Evolutionary conservation across 495 filamentous ascomycete genomes (phyloP), one percentile per base, ranked within the genome.

Genomic region (Recurvomyces mirabilis): DNA sequence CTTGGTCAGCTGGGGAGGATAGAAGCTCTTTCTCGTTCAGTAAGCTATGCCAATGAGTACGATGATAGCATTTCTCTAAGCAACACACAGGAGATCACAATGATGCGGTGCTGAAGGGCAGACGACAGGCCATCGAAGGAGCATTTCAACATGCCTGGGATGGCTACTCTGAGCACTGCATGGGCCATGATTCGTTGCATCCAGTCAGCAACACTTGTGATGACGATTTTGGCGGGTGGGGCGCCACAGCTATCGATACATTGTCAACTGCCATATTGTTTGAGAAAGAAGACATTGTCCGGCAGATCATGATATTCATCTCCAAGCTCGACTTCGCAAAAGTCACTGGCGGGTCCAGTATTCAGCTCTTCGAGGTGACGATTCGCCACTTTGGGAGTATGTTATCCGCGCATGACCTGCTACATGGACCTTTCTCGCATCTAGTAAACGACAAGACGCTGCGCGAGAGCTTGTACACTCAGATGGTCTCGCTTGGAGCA

Each of bases 341-440:
- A 19, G 26, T 34, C 4, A 15, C 6, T 4, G 26, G n/a, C 6
- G 45, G 45, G 2, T 24, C 13, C 12, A 30, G 23, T 13, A 45
- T 51, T 19, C 84, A 83, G 32, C 73, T 93, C 9, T 93, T 93
- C 45, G 87, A 94, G 63, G 89, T 84, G 3, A 84, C 80, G 14
- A 94, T 93, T 56, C 73, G 87, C 28, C 93, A 93, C 55, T 69
- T 93, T 22, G 87, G 86, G 19, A 87, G 87, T 3, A 68, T 94
- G 37, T 53, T 94, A 30, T 84, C 75, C 14, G 87, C 87, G 14
- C 83, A 89, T 55, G 87, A 94, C 60, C 71, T 93, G 2, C 23
- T 48, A 5, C 22, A 40, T 14, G 39, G 45, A 10, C 46, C 50
- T 10, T 43, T 47, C 19, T 14, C 46, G 15, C 17, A 19, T 25